Base-by-base conservation (phyloP, 2,329 filamentous ascomycete genomes). In the Orbilia blumenaviensis region DNA sequence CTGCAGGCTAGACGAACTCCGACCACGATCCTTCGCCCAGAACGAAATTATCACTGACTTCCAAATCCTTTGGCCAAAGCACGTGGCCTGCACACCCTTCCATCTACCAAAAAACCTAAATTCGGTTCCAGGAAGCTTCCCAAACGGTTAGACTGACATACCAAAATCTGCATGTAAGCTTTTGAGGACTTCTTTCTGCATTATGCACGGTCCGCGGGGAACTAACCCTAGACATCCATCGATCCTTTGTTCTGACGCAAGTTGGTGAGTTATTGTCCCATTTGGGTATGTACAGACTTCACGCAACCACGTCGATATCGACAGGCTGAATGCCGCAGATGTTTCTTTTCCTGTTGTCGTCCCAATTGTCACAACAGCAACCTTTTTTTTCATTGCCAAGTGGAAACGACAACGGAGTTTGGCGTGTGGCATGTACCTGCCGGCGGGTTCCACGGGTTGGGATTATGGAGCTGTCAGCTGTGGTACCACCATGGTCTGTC, bases 131-230 rank as follows among this genome's bases (percentile, higher is more conserved):
- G n/a, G n/a, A n/a, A n/a, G n/a, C n/a, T n/a, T n/a, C n/a, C n/a
- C n/a, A n/a, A n/a, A n/a, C n/a, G n/a, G n/a, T n/a, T n/a, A n/a
- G n/a, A n/a, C n/a, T n/a, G n/a, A n/a, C n/a, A n/a, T n/a, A n/a
- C n/a, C n/a, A n/a, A 27, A 9, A 38, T 38, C 52, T 56, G 52
- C 52, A 56, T 46, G 58, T 62, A 44, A 62, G 58, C 58, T 62
- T 62, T 62, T 48, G 48, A 29, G n/a, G n/a, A n/a, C n/a, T n/a
- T n/a, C n/a, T n/a, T n/a, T n/a, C 36, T 62, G 36, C 58, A 62
- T 62, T n/a, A 62, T 62, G 58, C 58, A 62, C 23, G 23, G 41
- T 62, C 58, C 27, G 16, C 21, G 25, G 58, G 21, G n/a, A n/a
- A 25, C 25, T 29, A 32, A 54, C 6, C 7, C 29, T 54, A 34